Conservation (phyloP, 805 yeast genomes). For the Suhomyces tanzawaensis region DNA sequence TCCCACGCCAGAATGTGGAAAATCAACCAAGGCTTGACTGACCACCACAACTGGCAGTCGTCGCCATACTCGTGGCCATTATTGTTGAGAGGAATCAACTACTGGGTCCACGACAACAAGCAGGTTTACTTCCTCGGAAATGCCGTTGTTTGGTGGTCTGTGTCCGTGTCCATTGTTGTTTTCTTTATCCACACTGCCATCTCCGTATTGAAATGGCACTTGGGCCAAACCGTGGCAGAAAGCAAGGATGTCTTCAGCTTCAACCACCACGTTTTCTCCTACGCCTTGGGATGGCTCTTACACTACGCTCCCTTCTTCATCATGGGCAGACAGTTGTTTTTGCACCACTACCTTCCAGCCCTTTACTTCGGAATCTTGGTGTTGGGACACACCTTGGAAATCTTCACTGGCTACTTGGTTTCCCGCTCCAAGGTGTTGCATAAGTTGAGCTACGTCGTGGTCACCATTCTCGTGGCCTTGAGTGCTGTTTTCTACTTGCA, state of each 20-base stretch:
- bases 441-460: constrained; percentile 41
- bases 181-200: constrained; percentile 50
- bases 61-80: constrained; percentile 74
- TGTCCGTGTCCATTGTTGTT: constrained; percentile 50
- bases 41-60: constrained; percentile 70
- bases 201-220: constrained; percentile 61
- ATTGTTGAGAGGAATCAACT: constrained; percentile 73
- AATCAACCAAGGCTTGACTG: constrained; percentile 65
- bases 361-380: constrained; percentile 82
- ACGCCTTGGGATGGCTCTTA: constrained; percentile 64
- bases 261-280: constrained; percentile 61
- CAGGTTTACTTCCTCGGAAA: constrained; percentile 76
- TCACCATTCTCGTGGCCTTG: constrained; percentile 48
- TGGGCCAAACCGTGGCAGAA: constrained; percentile 40
- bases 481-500: constrained; percentile 54
- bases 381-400: constrained; percentile 65
- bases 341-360: constrained; percentile 93
- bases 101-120: constrained; percentile 62
- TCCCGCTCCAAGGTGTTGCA: constrained; percentile 40
- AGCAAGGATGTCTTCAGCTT: constrained; percentile 60
- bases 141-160: constrained; percentile 77
- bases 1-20: constrained; percentile 75
- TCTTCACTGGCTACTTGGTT: constrained; percentile 42
- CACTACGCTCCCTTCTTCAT: constrained; percentile 76
- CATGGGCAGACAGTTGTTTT: constrained; percentile 90